A percentile compares a stretch with the other conserved stretches of the same genome.
Conservation (phyloP, 2,329 filamentous ascomycete genomes). For the Aureobasidium sp. region DNA sequence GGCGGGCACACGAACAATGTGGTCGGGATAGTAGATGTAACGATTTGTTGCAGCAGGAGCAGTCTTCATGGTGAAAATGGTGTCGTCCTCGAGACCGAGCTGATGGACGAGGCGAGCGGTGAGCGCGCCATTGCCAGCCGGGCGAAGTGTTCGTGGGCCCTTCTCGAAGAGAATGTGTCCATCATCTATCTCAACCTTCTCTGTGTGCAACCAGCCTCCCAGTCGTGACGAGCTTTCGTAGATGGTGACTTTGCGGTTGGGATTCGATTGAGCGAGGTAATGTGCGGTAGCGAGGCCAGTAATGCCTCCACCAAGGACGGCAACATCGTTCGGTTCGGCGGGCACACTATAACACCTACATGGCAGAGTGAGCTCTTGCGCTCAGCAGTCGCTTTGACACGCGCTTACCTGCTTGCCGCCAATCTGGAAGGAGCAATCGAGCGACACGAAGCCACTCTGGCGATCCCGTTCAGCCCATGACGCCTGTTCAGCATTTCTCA, state of each 20-base stretch:
- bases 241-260: conserved; percentile 65
- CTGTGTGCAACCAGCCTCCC: conserved; percentile 79
- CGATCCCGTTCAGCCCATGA: conserved; percentile 10
- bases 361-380: neutral
- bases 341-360: conserved; percentile 13
- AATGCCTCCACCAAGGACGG: conserved; percentile 73
- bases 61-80: conserved; percentile 47
- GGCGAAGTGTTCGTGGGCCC: conserved; percentile 71
- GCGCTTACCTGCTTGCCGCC: conserved; percentile 1
- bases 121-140: conserved; percentile 52
- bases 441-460: neutral
- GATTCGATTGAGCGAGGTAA: conserved; percentile 64
- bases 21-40: conserved; percentile 85
- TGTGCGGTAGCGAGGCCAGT: conserved; percentile 74
- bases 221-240: conserved; percentile 65
- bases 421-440: conserved; percentile 1
- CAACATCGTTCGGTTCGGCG: conserved; percentile 40
- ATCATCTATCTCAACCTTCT: conserved; percentile 54
- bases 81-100: conserved; percentile 49
- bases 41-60: conserved; percentile 55
- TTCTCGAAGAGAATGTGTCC: conserved; percentile 68
- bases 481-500: conserved; percentile 13
- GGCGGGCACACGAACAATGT: conserved; percentile 58
- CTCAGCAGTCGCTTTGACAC: neutral
- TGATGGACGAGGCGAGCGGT: conserved; percentile 63